Evolutionary conservation across 495 filamentous ascomycete species (phyloP).

Genomic region (Echria macrotheca): DNA sequence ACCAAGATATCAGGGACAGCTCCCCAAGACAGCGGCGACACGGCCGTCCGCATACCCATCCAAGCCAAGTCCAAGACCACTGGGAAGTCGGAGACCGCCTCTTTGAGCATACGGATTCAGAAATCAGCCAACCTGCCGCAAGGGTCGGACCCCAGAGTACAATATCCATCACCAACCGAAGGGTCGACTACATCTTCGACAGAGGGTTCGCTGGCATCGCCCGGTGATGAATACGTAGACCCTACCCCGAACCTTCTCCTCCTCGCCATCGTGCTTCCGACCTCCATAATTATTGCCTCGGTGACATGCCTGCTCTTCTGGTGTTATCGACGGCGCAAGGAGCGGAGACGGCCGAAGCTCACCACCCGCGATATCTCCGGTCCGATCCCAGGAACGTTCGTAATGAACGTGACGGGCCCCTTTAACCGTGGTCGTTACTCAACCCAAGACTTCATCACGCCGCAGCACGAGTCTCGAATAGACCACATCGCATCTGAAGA

Average conservation of each 20-base stretch:
- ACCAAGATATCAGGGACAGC: slow-evolving; percentile 58
- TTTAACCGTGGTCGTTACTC: not conserved
- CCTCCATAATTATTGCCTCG: slow-evolving; percentile 11
- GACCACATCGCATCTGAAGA: not conserved
- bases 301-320: slow-evolving; percentile 17
- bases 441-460: slow-evolving; percentile 12
- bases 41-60: slow-evolving; percentile 44
- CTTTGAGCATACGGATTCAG: slow-evolving; percentile 48
- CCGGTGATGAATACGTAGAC: not conserved
- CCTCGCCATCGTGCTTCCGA: slow-evolving; percentile 17
- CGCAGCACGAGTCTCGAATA: slow-evolving; percentile 12
- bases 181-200: not conserved
- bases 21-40: slow-evolving; percentile 35
- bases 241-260: slow-evolving; percentile 16
- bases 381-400: slow-evolving; percentile 35
- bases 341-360: slow-evolving; percentile 6
- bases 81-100: slow-evolving; percentile 36
- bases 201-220: not conserved
- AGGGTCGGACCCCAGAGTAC: slow-evolving; percentile 9
- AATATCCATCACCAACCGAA: slow-evolving; percentile 2
- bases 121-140: not conserved
- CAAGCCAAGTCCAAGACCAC: slow-evolving; percentile 44
- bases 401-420: slow-evolving; percentile 14
- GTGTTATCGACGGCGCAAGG: slow-evolving; percentile 21
- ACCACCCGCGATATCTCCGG: slow-evolving; percentile 35